phyloP scores from a whole-genome alignment of 805 yeast species.

The Starmerella potacharoeniae region DNA sequence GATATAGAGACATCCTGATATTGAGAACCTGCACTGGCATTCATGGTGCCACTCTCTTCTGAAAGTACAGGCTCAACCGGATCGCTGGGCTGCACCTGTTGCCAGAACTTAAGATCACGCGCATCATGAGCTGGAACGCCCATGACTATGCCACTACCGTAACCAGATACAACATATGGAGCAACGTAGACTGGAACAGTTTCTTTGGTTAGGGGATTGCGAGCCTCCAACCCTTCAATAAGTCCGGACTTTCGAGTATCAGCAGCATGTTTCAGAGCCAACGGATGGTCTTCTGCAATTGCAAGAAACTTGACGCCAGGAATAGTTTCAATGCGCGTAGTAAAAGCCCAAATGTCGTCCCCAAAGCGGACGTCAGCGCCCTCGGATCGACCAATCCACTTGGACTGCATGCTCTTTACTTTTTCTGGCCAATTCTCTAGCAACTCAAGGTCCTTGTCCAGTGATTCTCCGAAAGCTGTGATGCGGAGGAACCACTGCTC shows the following conservation, averaged over 20 bases:
- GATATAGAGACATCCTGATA: conserved; percentile 37
- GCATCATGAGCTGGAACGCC: conserved; percentile 93
- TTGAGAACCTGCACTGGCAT: conserved; percentile 37
- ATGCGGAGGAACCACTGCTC: conserved; percentile 93
- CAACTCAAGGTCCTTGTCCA: conserved; percentile 50
- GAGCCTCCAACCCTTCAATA: conserved; percentile 32
- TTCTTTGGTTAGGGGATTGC: conserved; percentile 46
- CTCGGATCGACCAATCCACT: conserved; percentile 86
- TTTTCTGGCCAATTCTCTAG: conserved; percentile 76
- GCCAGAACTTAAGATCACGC: conserved; percentile 78
- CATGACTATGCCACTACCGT: conserved; percentile 94
- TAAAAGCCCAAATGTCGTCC: conserved; percentile 45
- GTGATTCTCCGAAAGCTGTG: conserved; percentile 61
- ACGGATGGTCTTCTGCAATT: conserved; percentile 57
- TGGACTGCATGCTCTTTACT: conserved; percentile 78
- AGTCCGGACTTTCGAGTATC: conserved; percentile 37
- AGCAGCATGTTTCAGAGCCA: conserved; percentile 35
- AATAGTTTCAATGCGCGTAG: conserved; percentile 85
- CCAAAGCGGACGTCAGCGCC: conserved; percentile 63
- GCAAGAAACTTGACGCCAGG: conserved; percentile 77
- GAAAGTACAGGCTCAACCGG: conserved; percentile 28
- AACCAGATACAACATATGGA: conserved; percentile 73
- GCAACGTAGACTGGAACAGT: conserved; percentile 73
- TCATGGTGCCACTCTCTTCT: conserved; percentile 33
- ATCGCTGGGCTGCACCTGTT: conserved; percentile 29